A percentile compares a stretch with the other conserved stretches of the same genome.
phyloP scores from a whole-genome alignment of 176 grass and related monocot species.

The Cenchrus americanus region DNA sequence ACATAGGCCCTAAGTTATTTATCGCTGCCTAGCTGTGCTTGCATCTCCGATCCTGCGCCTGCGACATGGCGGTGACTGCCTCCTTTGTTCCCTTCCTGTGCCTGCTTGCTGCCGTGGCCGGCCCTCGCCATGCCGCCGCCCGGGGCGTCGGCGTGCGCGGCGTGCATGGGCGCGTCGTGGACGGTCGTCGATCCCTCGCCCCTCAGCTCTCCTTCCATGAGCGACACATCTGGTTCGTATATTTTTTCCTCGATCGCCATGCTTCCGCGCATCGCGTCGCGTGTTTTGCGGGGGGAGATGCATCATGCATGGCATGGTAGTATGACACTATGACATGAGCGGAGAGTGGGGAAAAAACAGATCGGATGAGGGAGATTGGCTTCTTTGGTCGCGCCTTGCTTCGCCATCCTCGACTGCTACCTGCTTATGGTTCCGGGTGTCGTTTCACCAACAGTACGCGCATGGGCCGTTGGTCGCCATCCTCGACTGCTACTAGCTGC shows the following conservation, averaged over 20 bases:
- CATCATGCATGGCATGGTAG: background rate
- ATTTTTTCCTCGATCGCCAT: background rate
- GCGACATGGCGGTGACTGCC: constrained; percentile 45
- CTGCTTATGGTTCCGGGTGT: constrained; percentile 6
- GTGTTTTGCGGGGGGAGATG: constrained; percentile 29
- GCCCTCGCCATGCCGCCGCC: constrained; percentile 17
- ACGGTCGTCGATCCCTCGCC: background rate
- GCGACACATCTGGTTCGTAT: background rate
- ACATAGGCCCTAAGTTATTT: background rate
- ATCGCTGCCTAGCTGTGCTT: background rate
- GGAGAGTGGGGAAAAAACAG: background rate
- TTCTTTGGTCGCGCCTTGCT: background rate
- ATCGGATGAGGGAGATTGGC: constrained; percentile 16
- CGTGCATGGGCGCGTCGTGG: constrained; percentile 41
- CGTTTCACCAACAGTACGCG: background rate
- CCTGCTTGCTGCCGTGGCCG: background rate
- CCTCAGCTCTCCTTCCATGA: no score
- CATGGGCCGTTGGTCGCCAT: background rate
- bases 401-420: background rate
- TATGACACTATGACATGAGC: background rate
- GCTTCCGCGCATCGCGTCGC: background rate
- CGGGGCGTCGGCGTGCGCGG: constrained; percentile 2
- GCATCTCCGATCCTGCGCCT: background rate
- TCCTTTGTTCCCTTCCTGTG: constrained; percentile 40
- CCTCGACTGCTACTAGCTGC: no score